Evolutionary conservation across 2,329 filamentous ascomycete species (phyloP), one percentile per base, ranked within the genome.

Genomic region (Dactylonectria estremocensis): DNA sequence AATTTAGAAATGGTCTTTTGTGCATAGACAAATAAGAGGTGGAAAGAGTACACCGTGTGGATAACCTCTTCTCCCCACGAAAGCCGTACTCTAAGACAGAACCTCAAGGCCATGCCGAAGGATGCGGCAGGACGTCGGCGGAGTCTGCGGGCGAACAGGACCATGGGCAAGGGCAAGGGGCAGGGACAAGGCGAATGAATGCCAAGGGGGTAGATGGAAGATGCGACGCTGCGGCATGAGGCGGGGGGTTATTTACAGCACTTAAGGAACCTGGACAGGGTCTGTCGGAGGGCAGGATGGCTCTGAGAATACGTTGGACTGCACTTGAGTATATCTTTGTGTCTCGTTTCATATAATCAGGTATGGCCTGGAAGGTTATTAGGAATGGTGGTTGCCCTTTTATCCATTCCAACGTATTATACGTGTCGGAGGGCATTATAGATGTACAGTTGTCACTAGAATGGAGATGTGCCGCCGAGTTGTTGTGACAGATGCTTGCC

Each of bases 41-140:
- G 45, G 31, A 50, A 59, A 48, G 18, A 28, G 55, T n/a, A 48
- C 20, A 4, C 31, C 31, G 20, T 14, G 28, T 58, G 55, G 40
- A 48, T 28, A 28, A 28, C 24, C 40, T 48, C 22, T 55, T 13
- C 13, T 16, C 22, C 48, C 28, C 22, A 24, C 22, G 45, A 3
- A 9, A 22, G 8, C 18, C 9, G 45, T 24, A 31, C n/a, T 3
- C 28, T 8, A 13, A 48, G 20, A 50, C 35, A 8, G 14, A 20
- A 45, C 10, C 24, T 7, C 14, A 24, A 31, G 9, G n/a, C 14
- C 16, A n/a, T 5, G 11, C 28, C 31, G 33, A 35, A 35, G 57
- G 48, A 54, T 56, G 33, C 57, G 33, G 50, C 63, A 46, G 45
- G 24, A 61, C 50, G 57, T 66, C 57, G 63, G 63, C 63, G 46